Base-by-base conservation (phyloP, 352 stramenopile genomes). In the Phytopythium helicoides region DNA sequence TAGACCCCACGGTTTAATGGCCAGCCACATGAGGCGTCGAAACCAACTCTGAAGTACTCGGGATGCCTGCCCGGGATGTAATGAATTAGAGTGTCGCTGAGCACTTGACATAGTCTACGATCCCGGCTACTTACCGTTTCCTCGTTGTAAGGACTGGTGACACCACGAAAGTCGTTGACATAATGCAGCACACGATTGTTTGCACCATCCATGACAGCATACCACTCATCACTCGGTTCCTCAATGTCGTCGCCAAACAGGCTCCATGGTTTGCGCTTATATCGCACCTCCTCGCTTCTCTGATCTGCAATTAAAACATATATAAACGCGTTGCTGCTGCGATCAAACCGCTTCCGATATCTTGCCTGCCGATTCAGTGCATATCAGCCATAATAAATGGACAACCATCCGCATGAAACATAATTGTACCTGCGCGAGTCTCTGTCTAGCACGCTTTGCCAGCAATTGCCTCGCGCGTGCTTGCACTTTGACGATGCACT, bases 281-380 rank as follows among this genome's bases (percentile, higher is more conserved):
- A 52, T 11, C 58, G 14, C 8, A 18, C 10, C 11, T 6, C 28
- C 15, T 31, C 25, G 10, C 54, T 45, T 21, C 52, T 25, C 16
- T 47, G n/a, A 21, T 36, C 19, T 14, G 58, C 57, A 12, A 46
- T 40, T 12, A 55, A 42, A 36, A 66, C 47, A 47, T 87, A 90
- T 1, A 85, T 47, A 34, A 86, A 71, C 4, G 23, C 35, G 1
- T 31, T 28, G 6, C 31, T 46, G 1, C 44, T 49, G 19, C 45
- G 52, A 37, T 90, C 64, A 23, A 81, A 72, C 18, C 68, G 40
- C 41, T 84, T 84, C 5, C 19, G 70, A 54, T 89, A 91, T 6
- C 59, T 59, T 26, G 23, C 25, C 66, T 85, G n/a, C 16, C 19
- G 14, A 47, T 6, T 44, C 5, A 10, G 25, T 16, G 26, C 39